Evolutionary conservation across 495 filamentous ascomycete species (phyloP).

Genomic region (Xylaria scruposa): DNA sequence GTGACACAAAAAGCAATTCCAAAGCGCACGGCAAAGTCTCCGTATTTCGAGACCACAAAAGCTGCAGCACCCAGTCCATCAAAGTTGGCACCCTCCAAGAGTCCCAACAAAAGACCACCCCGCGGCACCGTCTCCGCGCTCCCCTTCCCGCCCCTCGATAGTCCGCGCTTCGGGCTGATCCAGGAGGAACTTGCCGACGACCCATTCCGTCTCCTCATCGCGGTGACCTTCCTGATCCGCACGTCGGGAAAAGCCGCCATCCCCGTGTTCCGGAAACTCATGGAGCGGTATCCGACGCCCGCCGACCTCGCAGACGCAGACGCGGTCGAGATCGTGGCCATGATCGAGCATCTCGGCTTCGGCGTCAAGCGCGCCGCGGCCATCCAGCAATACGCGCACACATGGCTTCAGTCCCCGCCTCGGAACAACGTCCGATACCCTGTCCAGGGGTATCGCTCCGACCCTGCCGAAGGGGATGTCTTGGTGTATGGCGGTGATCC

Average conservation of each 20-base stretch:
- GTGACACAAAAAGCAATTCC: slow-evolving; percentile 16
- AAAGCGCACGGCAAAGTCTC: slow-evolving; percentile 45
- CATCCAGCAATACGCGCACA: slow-evolving; percentile 69
- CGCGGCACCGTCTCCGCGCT: slow-evolving; percentile 65
- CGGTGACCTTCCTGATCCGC: slow-evolving; percentile 82
- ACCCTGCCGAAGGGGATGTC: slow-evolving; percentile 43
- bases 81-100: slow-evolving; percentile 15
- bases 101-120: slow-evolving; percentile 45
- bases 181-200: slow-evolving; percentile 78
- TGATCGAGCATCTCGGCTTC: slow-evolving; percentile 78
- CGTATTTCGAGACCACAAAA: slow-evolving; percentile 49
- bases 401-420: slow-evolving; percentile 73
- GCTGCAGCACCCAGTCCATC: not conserved
- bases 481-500: not conserved
- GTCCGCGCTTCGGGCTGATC: slow-evolving; percentile 73
- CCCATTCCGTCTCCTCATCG: slow-evolving; percentile 76
- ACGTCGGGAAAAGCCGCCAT: slow-evolving; percentile 77
- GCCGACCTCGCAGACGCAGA: slow-evolving; percentile 66
- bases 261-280: slow-evolving; percentile 75
- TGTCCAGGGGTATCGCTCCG: slow-evolving; percentile 74
- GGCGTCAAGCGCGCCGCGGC: slow-evolving; percentile 58
- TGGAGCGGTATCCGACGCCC: slow-evolving; percentile 71
- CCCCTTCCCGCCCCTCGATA: slow-evolving; percentile 72
- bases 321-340: slow-evolving; percentile 59
- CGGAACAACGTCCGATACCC: slow-evolving; percentile 63